Evolutionary conservation across 2,329 filamentous ascomycete species (phyloP).

Genomic region (Aspergillus pseudoterreus): DNA sequence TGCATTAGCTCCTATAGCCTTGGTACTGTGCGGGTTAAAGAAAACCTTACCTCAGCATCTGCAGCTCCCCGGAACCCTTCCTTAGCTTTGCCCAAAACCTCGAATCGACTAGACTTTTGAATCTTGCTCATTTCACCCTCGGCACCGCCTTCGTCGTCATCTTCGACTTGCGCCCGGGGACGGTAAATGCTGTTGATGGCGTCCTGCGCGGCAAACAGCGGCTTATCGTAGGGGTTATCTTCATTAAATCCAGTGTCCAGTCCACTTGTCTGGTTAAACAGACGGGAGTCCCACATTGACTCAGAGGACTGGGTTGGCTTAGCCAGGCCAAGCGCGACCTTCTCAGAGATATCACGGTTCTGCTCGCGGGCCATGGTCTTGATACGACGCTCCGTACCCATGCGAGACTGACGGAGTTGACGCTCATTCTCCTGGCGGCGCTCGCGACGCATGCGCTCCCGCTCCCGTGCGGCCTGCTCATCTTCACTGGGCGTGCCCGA

Average conservation of each 20-base stretch:
- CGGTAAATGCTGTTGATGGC: conserved; percentile 93
- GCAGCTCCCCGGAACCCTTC: conserved; percentile 82
- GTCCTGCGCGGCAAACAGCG: conserved; percentile 91
- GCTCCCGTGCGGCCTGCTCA: conserved; percentile 67
- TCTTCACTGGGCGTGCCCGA: conserved; percentile 55
- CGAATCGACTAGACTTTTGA: conserved; percentile 79
- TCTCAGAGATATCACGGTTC: conserved; percentile 94
- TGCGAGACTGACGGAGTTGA: conserved; percentile 86
- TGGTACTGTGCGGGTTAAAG: background rate
- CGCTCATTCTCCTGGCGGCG: conserved; percentile 78
- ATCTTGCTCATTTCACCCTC: conserved; percentile 84
- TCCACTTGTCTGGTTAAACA: conserved; percentile 92
- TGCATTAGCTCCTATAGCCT: background rate
- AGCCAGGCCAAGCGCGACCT: conserved; percentile 87
- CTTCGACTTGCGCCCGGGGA: conserved; percentile 67
- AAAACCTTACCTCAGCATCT: conserved; percentile 68
- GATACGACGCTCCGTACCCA: conserved; percentile 88
- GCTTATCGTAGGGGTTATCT: conserved; percentile 96
- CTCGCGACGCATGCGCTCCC: conserved; percentile 74
- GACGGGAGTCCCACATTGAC: conserved; percentile 91
- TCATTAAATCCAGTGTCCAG: conserved; percentile 94
- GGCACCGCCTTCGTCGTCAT: conserved; percentile 74
- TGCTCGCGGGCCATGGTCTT: conserved; percentile 94
- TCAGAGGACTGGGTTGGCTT: conserved; percentile 92
- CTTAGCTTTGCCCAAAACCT: conserved; percentile 76